A percentile compares a stretch with the other conserved stretches of the same genome.
These are phyloP conservation scores for Berberis thunbergii DNA, from an alignment of 164 flowering plant species.

Conservation along the genomic window DNA sequence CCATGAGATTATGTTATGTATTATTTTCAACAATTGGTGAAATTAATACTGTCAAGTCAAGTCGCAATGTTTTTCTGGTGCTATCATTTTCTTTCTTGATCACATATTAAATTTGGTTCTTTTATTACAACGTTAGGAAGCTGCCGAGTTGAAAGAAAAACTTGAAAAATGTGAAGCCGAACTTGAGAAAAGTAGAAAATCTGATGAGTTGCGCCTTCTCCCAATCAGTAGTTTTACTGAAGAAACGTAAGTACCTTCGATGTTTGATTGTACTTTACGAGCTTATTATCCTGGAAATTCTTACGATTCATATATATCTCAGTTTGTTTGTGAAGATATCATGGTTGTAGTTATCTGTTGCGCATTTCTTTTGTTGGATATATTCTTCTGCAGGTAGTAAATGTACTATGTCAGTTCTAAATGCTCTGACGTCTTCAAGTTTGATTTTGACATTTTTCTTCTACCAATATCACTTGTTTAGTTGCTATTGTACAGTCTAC, in stretches of 20 bases:
- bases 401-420: no score
- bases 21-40: no score
- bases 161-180: slow-evolving; percentile 63
- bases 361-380: no score
- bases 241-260: slow-evolving; percentile 31
- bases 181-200: slow-evolving; percentile 46
- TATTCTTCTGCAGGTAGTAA: no score
- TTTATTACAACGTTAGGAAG: slow-evolving; percentile 33
- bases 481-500: not conserved
- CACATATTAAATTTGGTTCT: not conserved
- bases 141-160: slow-evolving; percentile 49
- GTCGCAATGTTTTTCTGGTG: not conserved
- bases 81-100: not conserved
- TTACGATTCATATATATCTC: no score
- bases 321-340: no score
- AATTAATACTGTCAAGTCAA: no score
- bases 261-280: not conserved
- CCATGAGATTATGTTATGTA: no score
- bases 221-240: slow-evolving; percentile 38
- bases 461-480: not conserved
- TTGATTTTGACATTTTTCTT: not conserved
- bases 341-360: no score
- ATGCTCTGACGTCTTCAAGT: no score
- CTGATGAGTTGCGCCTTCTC: slow-evolving; percentile 46
- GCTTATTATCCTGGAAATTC: not conserved